Conservation (phyloP, 140 eudicot species). For the Flaveria floridana region DNA sequence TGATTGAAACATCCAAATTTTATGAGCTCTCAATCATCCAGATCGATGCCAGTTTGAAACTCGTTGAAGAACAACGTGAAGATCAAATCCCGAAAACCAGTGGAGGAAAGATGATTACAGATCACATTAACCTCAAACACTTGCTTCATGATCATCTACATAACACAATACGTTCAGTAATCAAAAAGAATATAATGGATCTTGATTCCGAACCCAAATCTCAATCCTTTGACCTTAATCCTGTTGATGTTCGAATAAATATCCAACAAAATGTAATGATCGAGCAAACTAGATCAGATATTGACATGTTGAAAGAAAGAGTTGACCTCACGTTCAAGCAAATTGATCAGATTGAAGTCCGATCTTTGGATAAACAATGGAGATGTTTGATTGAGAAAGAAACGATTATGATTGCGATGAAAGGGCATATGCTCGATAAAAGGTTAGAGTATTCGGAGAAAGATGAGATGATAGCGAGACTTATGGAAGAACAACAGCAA, state of each 20-base stretch:
- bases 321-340: slow-evolving; percentile 50
- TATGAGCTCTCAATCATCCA: slow-evolving; percentile 65
- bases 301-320: slow-evolving; percentile 48
- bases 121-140: slow-evolving; percentile 45
- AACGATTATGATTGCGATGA: slow-evolving; percentile 27
- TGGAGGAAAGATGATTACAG: slow-evolving; percentile 37
- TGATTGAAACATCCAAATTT: slow-evolving; percentile 58
- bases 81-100: slow-evolving; percentile 35
- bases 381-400: slow-evolving; percentile 57
- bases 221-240: too few relatives aligned
- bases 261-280: slow-evolving; percentile 30
- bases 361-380: slow-evolving; percentile 50
- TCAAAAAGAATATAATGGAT: slow-evolving; percentile 49
- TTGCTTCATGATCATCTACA: slow-evolving; percentile 47
- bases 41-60: slow-evolving; percentile 45
- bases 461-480: slow-evolving; percentile 32
- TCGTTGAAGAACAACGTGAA: slow-evolving; percentile 48
- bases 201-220: too few relatives aligned
- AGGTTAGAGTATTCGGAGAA: slow-evolving; percentile 19
- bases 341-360: slow-evolving; percentile 41
- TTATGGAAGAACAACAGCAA: slow-evolving; percentile 33
- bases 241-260: slow-evolving; percentile 14
- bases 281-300: slow-evolving; percentile 51
- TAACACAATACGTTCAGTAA: slow-evolving; percentile 36
- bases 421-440: slow-evolving; percentile 41